Percentiles rank a stretch among this genome's conserved stretches.
phyloP scores from a whole-genome alignment of 2,329 filamentous ascomycete species.

The Epichloe festucae region DNA sequence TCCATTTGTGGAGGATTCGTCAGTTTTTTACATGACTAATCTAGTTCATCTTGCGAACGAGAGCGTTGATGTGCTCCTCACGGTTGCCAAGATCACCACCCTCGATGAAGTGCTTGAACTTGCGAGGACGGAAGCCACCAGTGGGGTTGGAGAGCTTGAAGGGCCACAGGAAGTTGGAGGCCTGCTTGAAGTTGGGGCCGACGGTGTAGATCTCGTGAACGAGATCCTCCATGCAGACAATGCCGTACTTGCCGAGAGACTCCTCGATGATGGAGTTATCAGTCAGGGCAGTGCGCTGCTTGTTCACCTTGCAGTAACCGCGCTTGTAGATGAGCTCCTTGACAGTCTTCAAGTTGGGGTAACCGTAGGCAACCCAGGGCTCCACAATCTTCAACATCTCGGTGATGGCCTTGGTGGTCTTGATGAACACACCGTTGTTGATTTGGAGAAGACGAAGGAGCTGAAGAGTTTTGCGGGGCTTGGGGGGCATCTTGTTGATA shows the following conservation, averaged over 20 bases:
- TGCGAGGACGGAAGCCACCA: slow-evolving; percentile 88
- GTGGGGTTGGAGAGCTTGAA: slow-evolving; percentile 99
- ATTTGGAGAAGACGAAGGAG: slow-evolving; percentile 99
- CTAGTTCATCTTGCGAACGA: slow-evolving; percentile 99
- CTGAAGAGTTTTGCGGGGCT: slow-evolving; percentile 99
- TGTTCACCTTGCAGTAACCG: slow-evolving; percentile 97
- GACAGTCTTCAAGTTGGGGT: slow-evolving; percentile 98
- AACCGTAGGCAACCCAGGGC: slow-evolving; percentile 98
- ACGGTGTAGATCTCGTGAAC: slow-evolving; percentile 99
- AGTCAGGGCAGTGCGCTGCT: slow-evolving; percentile 91
- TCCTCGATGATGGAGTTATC: slow-evolving; percentile 98
- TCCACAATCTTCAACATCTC: slow-evolving; percentile 98
- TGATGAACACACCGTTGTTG: slow-evolving; percentile 99
- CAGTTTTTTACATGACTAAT: slow-evolving; percentile 2
- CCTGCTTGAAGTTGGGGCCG: slow-evolving; percentile 99
- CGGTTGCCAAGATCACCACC: slow-evolving; percentile 98
- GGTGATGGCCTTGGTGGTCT: slow-evolving; percentile 90
- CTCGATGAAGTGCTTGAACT: slow-evolving; percentile 99
- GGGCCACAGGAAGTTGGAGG: slow-evolving; percentile 98
- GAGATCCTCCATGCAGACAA: slow-evolving; percentile 98
- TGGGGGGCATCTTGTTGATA: slow-evolving; percentile 99
- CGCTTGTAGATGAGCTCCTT: slow-evolving; percentile 99
- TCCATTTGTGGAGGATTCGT: slow-evolving; percentile 11
- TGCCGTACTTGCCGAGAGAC: slow-evolving; percentile 93
- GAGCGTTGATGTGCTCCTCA: slow-evolving; percentile 92